Evolutionary conservation across 2,329 filamentous ascomycete genomes (phyloP), one percentile per base, ranked within the genome.

Genomic region (Aulographum hederae): DNA sequence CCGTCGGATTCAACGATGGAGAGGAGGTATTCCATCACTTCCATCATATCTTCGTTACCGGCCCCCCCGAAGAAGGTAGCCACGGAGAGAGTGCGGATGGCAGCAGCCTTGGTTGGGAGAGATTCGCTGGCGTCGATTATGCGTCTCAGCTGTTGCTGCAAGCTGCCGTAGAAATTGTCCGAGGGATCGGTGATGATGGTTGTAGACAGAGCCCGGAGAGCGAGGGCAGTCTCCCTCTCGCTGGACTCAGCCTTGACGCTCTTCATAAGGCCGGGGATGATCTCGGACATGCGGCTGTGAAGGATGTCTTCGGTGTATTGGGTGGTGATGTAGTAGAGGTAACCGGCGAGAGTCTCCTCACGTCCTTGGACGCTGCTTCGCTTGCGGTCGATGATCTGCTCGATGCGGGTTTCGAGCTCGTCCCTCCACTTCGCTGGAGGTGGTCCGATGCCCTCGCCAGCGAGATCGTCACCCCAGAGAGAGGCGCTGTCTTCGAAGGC

Each of bases 1-100:
- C 84, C 84, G 41, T 93, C 82, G 5, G 74, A 80, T 37, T 80
- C 73, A 13, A 84, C 60, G 31, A 92, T 80, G 36, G 84, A 78
- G 8, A 86, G 56, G 18, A 86, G 57, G 39, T 76, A 80, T 3
- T 74, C 69, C 61, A 91, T 76, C 29, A 79, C 60, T 20, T 84
- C 75, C 26, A 76, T 59, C 0, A 73, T 69, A 14, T 73, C 74
- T 19, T 74, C 69, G 18, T 70, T 64, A 4, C 69, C 67, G 1
- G 77, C 78, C 2, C 81, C 81, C 12, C 77, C 78, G 42, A 81
- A 86, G 41, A 80, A 70, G 2, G 76, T 69, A 16, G 71, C 70
- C n/a, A 78, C 65, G 21, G 71, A 68, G 32, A 91, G 66, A 10
- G 77, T 67, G 44, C 78, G 70, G n/a, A 92, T 73, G 5, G 78